Conservation (phyloP, 345 rosid genomes). For the Salix suchowensis region DNA sequence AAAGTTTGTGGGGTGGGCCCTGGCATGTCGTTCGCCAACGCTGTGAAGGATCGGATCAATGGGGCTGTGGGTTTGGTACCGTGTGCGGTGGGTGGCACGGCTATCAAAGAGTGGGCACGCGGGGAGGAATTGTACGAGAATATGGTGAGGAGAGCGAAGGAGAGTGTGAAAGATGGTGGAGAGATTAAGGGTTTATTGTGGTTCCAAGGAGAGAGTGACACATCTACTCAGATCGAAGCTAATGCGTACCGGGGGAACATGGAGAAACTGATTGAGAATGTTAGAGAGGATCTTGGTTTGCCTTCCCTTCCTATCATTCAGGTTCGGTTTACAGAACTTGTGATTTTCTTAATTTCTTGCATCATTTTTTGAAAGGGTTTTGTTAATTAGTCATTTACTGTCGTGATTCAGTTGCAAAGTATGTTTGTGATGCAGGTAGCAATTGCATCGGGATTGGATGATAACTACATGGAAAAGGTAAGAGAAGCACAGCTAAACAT, state of each 20-base stretch:
- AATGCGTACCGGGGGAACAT: constrained; percentile 52
- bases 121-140: constrained; percentile 58
- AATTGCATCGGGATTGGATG: constrained; percentile 57
- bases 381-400: too few species aligned
- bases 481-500: constrained; percentile 68
- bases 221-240: constrained; percentile 46
- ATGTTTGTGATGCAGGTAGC: constrained; percentile 54
- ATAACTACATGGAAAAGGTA: constrained; percentile 58
- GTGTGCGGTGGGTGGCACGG: constrained; percentile 87
- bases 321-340: constrained; percentile 23
- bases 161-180: constrained; percentile 52
- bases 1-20: constrained; percentile 85
- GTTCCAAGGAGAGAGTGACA: constrained; percentile 97
- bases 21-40: constrained; percentile 80
- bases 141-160: constrained; percentile 64
- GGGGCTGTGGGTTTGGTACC: constrained; percentile 58
- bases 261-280: constrained; percentile 48
- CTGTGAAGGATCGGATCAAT: constrained; percentile 29
- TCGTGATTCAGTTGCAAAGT: neutral
- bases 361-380: too few species aligned
- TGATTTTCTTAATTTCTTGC: neutral
- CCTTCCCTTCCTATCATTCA: constrained; percentile 80
- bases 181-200: constrained; percentile 72
- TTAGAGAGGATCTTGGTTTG: constrained; percentile 60
- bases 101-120: constrained; percentile 80